Percentiles rank a stretch among this genome's conserved stretches.
These are phyloP conservation scores for Pseudofabraea citricarpa DNA, from an alignment of 2,329 filamentous ascomycete genomes.

Conservation along the genomic window DNA sequence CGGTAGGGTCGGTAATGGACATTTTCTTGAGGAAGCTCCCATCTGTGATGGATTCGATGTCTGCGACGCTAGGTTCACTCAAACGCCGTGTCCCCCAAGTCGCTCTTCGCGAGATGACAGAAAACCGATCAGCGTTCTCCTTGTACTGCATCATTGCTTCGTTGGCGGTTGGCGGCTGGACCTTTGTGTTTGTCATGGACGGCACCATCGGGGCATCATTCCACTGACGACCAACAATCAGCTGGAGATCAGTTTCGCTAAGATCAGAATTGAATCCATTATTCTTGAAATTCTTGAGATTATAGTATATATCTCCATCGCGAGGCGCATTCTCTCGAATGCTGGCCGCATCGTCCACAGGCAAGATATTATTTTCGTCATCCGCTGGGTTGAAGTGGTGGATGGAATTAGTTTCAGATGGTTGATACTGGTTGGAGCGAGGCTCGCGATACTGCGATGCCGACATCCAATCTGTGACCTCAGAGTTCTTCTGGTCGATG, in stretches of 20 bases:
- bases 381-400: constrained; percentile 5
- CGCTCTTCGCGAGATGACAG: constrained; percentile 56
- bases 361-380: constrained; percentile 16
- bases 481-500: constrained; percentile 24
- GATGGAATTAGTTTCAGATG: constrained; percentile 3
- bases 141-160: constrained; percentile 43
- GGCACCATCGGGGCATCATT: constrained; percentile 32
- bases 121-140: constrained; percentile 41
- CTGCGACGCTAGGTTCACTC: constrained; percentile 53
- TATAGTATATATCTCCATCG: constrained; percentile 26
- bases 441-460: constrained; percentile 15
- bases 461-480: constrained; percentile 29
- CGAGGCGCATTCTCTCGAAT: constrained; percentile 25
- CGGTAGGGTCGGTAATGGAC: constrained; percentile 44
- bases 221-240: constrained; percentile 25
- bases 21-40: constrained; percentile 61
- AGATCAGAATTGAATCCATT: constrained; percentile 5
- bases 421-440: constrained; percentile 11
- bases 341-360: constrained; percentile 24
- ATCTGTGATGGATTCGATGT: constrained; percentile 54
- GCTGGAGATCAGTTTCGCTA: constrained; percentile 18
- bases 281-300: constrained; percentile 17
- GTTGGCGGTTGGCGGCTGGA: constrained; percentile 42
- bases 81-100: constrained; percentile 67
- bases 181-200: constrained; percentile 27